A percentile compares a stretch with the other conserved stretches of the same genome.
phyloP scores from a whole-genome alignment of 2,329 filamentous ascomycete genomes.

The Diaporthe caulivora region DNA sequence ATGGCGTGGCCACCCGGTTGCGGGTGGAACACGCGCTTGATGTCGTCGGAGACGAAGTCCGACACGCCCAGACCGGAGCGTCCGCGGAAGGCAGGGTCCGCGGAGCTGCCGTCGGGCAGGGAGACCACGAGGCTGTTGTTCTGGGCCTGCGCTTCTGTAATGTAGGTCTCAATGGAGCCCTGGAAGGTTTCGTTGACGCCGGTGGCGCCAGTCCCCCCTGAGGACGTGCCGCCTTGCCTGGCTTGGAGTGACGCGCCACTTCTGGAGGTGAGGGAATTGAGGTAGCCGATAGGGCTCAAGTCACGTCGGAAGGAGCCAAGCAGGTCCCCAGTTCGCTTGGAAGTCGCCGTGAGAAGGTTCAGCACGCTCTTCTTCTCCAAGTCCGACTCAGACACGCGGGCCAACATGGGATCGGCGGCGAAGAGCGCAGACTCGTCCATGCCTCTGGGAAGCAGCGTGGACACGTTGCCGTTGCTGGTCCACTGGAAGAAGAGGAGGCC shows the following conservation, averaged over 20 bases:
- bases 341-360: not conserved
- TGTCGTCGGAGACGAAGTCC: not conserved
- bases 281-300: not conserved
- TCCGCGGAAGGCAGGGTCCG: conserved; percentile 8
- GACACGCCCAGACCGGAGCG: conserved; percentile 2
- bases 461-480: conserved; percentile 12
- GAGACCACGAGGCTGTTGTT: conserved; percentile 15
- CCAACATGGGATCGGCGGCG: not conserved
- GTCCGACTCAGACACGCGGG: not conserved
- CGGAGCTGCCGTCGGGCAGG: conserved; percentile 14
- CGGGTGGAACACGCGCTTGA: conserved; percentile 22
- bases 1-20: conserved; percentile 13
- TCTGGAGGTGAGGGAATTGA: not conserved
- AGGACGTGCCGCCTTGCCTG: not conserved
- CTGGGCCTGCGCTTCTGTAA: not conserved
- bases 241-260: not conserved
- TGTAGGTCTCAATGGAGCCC: conserved; percentile 1
- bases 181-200: conserved; percentile 13
- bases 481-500: conserved; percentile 18
- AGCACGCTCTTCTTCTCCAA: not conserved
- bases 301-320: not conserved
- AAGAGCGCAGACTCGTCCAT: conserved; percentile 20
- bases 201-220: not conserved
- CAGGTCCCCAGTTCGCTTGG: not conserved
- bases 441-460: not conserved